phyloP scores from a whole-genome alignment of 2,329 filamentous ascomycete species.

The Exutisphaerella laricina region DNA sequence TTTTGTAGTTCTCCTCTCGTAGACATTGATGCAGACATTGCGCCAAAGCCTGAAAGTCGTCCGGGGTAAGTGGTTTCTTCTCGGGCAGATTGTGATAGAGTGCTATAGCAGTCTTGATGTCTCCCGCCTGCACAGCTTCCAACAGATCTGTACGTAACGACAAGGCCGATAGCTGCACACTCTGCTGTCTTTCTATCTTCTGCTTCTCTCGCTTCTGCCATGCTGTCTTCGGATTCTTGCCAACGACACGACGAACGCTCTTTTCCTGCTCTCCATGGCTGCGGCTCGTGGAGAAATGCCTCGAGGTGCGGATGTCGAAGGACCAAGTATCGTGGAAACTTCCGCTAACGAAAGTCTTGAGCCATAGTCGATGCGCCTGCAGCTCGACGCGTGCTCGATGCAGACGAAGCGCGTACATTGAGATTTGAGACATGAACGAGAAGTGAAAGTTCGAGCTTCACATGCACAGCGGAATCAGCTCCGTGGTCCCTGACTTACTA shows the following conservation, averaged over 20 bases:
- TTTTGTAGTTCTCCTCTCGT: slow-evolving; percentile 9
- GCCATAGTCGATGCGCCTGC: slow-evolving; percentile 24
- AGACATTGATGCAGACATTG: slow-evolving; percentile 15
- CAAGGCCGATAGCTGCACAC: slow-evolving; percentile 9
- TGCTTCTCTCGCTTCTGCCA: slow-evolving; percentile 12
- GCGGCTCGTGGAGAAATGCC: background rate
- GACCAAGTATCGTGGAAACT: background rate
- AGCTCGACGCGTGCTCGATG: slow-evolving; percentile 22
- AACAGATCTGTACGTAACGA: slow-evolving; percentile 14
- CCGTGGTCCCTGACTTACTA: too few relatives aligned
- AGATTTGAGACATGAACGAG: background rate
- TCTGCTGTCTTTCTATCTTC: background rate
- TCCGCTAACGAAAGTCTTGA: slow-evolving; percentile 16
- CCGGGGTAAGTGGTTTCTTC: slow-evolving; percentile 12
- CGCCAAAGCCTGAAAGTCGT: slow-evolving; percentile 15
- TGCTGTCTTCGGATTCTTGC: background rate
- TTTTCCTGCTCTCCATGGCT: background rate
- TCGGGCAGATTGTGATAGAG: slow-evolving; percentile 17
- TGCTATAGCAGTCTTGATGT: slow-evolving; percentile 18
- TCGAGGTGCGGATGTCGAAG: background rate
- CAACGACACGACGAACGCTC: background rate
- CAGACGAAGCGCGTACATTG: slow-evolving; percentile 17
- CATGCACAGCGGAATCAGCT: slow-evolving; percentile 2
- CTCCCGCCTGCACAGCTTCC: slow-evolving; percentile 16
- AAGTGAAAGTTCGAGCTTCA: slow-evolving; percentile 3